A percentile compares a stretch with the other conserved stretches of the same genome.
Conservation (phyloP, 257 asterid species). For the Lavandula angustifolia region DNA sequence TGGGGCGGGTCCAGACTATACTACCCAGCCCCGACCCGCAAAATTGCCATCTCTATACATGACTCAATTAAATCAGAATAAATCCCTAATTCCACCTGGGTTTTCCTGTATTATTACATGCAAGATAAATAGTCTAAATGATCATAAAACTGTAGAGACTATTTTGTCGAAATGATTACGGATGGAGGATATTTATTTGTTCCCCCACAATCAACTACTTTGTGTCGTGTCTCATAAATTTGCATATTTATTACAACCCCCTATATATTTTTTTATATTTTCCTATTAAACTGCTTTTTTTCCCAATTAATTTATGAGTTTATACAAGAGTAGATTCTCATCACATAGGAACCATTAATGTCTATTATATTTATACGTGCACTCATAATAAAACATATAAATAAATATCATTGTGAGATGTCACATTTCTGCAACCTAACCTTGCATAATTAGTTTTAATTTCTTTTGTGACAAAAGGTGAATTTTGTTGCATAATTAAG, state of each 20-base stretch:
- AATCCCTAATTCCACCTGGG: too few species aligned
- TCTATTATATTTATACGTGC: too few species aligned
- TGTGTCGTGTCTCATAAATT: conserved; percentile 18
- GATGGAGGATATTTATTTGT: conserved; percentile 2
- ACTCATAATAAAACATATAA: neutral
- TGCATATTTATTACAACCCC: neutral
- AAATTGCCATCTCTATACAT: too few species aligned
- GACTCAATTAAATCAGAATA: too few species aligned
- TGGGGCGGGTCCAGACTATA: too few species aligned
- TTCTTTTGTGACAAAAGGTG: conserved; percentile 27
- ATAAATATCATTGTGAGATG: conserved; percentile 27
- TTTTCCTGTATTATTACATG: too few species aligned
- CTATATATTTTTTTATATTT: neutral
- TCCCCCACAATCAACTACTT: conserved; percentile 31
- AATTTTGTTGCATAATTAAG: conserved; percentile 34
- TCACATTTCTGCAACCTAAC: conserved; percentile 31
- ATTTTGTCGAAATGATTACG: conserved; percentile 23
- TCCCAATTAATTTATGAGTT: neutral
- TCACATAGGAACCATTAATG: too few species aligned
- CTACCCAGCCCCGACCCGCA: too few species aligned
- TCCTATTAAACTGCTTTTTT: neutral
- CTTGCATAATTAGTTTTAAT: conserved; percentile 31
- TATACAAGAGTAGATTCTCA: too few species aligned
- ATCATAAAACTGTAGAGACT: neutral
- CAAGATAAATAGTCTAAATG: neutral